phyloP scores from a whole-genome alignment of 1,139 yeast species.

The Zygoascus sp. region DNA sequence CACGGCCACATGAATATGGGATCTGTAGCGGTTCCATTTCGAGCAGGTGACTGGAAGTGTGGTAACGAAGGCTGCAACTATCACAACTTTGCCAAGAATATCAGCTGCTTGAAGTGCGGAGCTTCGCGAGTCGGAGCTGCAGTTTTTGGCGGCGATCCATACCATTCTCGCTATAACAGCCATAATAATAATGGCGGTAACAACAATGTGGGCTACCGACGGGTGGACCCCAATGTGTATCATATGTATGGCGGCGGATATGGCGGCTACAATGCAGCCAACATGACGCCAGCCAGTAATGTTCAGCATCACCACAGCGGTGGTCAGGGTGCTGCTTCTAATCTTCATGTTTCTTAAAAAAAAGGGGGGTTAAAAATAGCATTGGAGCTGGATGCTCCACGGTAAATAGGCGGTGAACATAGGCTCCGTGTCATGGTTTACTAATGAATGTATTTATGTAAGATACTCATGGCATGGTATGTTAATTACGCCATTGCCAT shows the following conservation, averaged over 20 bases:
- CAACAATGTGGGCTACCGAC: conserved; percentile 4
- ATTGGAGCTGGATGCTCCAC: conserved; percentile 3
- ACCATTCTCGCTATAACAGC: conserved; percentile 5
- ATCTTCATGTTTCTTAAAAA: conserved; percentile 5
- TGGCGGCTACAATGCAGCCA: not conserved
- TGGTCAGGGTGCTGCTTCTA: not conserved
- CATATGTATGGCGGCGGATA: conserved; percentile 3
- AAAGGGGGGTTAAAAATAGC: not conserved
- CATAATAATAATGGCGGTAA: not conserved
- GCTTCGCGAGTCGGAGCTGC: conserved; percentile 59
- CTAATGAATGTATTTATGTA: not conserved
- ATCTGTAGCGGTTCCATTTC: conserved; percentile 62
- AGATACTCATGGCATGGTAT: too few relatives aligned
- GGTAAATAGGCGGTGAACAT: not conserved
- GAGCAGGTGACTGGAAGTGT: conserved; percentile 98
- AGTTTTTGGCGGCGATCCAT: conserved; percentile 19
- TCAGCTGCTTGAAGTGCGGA: conserved; percentile 83
- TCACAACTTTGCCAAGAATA: conserved; percentile 90
- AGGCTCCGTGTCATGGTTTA: not conserved
- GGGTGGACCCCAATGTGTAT: conserved; percentile 1
- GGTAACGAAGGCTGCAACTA: conserved; percentile 70
- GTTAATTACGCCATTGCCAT: too few relatives aligned
- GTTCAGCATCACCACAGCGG: not conserved
- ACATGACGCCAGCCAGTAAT: not conserved
- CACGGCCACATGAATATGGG: conserved; percentile 4